These are phyloP conservation scores for Melastoma malabathricum DNA, from an alignment of 345 rosid genomes.

Conservation along the genomic window DNA sequence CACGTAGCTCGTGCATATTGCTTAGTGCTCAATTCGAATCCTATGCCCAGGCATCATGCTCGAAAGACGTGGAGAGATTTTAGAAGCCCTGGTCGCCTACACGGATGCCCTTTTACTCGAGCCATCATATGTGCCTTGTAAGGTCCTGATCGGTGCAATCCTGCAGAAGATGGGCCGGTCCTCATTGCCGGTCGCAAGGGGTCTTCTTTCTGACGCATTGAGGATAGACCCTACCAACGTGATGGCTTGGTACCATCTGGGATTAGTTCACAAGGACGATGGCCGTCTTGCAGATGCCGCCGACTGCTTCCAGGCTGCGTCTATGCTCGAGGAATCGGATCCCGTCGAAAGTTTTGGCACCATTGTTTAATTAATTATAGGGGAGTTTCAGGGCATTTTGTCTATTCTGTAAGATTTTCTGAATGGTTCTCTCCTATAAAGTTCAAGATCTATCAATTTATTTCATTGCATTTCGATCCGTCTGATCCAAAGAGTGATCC, in stretches of 20 bases:
- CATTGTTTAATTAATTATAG: constrained; percentile 18
- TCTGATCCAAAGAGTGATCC: no score
- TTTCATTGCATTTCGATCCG: no score
- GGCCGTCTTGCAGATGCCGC: constrained; percentile 83
- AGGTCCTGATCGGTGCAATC: constrained; percentile 44
- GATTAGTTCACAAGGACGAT: constrained; percentile 57
- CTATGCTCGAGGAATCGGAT: constrained; percentile 87
- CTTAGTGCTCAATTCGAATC: no score
- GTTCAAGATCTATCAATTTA: no score
- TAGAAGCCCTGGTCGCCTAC: no score
- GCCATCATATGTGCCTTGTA: constrained; percentile 49
- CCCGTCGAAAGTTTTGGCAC: constrained; percentile 79
- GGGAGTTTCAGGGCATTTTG: no score
- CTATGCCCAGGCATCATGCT: no score
- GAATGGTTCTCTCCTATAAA: no score
- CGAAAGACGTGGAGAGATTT: no score
- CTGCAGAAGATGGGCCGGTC: constrained; percentile 38
- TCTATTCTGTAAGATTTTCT: no score
- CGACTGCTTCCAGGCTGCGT: constrained; percentile 91
- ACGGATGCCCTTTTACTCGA: constrained; percentile 27
- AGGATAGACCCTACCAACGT: constrained; percentile 77
- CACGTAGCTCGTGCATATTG: no score
- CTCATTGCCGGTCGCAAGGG: constrained; percentile 71
- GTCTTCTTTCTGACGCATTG: constrained; percentile 76
- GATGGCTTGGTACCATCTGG: constrained; percentile 82